phyloP scores from a whole-genome alignment of 768 basidiomycete genomes.

The Kwoniella sp. region DNA sequence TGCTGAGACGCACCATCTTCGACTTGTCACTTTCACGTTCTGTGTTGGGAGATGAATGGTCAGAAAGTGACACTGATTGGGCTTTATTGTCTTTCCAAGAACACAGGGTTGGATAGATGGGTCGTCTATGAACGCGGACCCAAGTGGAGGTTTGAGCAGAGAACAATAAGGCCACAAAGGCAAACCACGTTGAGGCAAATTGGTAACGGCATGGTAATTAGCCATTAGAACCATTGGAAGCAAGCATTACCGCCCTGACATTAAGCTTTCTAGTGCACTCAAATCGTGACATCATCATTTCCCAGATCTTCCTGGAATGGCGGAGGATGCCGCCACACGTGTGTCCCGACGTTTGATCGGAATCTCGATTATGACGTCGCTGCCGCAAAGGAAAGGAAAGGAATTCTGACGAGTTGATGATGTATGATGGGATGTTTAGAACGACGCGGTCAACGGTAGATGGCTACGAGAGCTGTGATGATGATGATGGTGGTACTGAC shows the following conservation, averaged over 20 bases:
- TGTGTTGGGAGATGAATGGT: too few species aligned
- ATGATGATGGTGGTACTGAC: neutral
- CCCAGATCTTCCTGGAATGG: too few species aligned
- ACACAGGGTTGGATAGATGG: too few species aligned
- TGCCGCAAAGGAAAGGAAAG: neutral
- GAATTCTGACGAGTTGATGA: neutral
- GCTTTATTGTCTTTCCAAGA: neutral
- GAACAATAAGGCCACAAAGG: conserved; percentile 4
- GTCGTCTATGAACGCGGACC: too few species aligned
- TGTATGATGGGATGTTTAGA: too few species aligned
- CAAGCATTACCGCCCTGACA: too few species aligned
- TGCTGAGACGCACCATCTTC: neutral
- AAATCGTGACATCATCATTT: too few species aligned
- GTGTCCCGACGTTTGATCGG: neutral
- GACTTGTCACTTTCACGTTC: too few species aligned
- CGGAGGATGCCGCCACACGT: neutral
- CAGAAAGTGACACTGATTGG: conserved; percentile 1
- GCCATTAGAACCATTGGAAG: too few species aligned
- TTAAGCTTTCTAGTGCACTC: too few species aligned
- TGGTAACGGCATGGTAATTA: too few species aligned
- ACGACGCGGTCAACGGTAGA: too few species aligned
- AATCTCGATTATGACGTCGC: conserved; percentile 3
- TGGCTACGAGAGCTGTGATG: neutral
- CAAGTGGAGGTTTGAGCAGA: conserved; percentile 3
- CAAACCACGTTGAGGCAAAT: neutral